phyloP scores from a whole-genome alignment of 108 stramenopile genomes.

The Fragilariopsis cylindrus region DNA sequence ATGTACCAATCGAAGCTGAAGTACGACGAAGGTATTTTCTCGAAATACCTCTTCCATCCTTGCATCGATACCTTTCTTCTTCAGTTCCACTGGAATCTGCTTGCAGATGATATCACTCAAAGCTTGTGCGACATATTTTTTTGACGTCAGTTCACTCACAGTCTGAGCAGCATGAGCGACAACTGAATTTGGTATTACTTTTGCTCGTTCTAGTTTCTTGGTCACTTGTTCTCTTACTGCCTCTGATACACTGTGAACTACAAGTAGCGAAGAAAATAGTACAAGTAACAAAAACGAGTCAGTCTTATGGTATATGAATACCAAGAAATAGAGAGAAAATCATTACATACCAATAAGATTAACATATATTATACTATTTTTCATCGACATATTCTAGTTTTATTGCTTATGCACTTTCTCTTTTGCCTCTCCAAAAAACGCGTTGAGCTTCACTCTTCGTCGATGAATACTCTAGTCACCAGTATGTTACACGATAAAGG shows the following conservation, averaged over 20 bases:
- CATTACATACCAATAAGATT: conserved; percentile 8
- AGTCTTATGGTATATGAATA: not conserved
- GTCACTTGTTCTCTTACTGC: conserved; percentile 31
- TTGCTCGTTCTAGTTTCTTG: conserved; percentile 17
- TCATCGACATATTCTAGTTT: conserved; percentile 6
- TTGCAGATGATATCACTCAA: conserved; percentile 14
- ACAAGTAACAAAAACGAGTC: not conserved
- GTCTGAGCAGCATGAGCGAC: conserved; percentile 26
- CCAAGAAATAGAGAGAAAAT: too few relatives aligned
- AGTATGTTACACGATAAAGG: too few relatives aligned
- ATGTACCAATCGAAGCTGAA: conserved; percentile 29
- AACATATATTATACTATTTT: conserved; percentile 10
- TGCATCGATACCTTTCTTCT: conserved; percentile 32
- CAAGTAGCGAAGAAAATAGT: not conserved
- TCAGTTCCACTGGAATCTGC: conserved; percentile 28
- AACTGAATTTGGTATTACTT: conserved; percentile 23
- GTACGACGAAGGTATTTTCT: conserved; percentile 36
- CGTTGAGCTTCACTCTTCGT: too few relatives aligned
- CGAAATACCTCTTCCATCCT: conserved; percentile 30
- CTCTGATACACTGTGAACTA: conserved; percentile 24
- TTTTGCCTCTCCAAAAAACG: not conserved
- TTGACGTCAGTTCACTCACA: conserved; percentile 23
- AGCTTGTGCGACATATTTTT: conserved; percentile 17
- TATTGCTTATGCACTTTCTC: not conserved
- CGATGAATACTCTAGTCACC: too few relatives aligned